Evolutionary conservation across 1,284 basidiomycete species (phyloP), one percentile per base, ranked within the genome.

Genomic region (Puccinia triticina): DNA sequence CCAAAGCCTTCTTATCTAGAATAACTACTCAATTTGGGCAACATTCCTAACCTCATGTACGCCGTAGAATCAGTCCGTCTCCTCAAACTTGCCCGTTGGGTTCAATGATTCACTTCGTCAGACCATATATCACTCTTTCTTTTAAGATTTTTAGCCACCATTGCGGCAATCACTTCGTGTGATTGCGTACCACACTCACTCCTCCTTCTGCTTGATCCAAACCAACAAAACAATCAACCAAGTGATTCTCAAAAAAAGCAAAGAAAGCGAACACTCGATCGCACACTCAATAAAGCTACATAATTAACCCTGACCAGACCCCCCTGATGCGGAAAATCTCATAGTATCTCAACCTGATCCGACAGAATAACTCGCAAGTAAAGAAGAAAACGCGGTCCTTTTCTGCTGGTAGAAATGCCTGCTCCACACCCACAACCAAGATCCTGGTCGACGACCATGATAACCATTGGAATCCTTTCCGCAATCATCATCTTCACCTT

Each of bases 1-100:
- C 71, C 18, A 32, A 55, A 37, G 48, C 16, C 48, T 55, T 55
- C 71, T 29, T 71, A n/a, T 16, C 50, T 34, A 29, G 43, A 32
- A 72, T 53, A 7, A 18, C 40, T 73, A 10, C 71, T 73, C 29
- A 29, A 53, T 73, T 73, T 73, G 71, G 71, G 14, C 48, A 73
- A 53, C 18, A 32, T 29, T 48, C 48, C 4, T 55, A 34, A 55
- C 29, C 71, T 37, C 71, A 73, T 73, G 48, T 73, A 29, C 71
- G 71, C 53, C 71, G 1, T 46, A 73, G 48, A 73, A 50, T 73
- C 34, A 32, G 46, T 50, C 37, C 29, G 26, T 34, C 53, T 40
- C 71, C 46, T 4, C 71, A 34, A 53, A n/a, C 10, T 73, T 73
- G 18, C 71, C 53, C 29, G 53, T 73, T 73, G 53, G 34, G 48